Evolutionary conservation across 1,139 yeast genomes (phyloP), one percentile per base, ranked within the genome.

Genomic region (Pichia sp.): DNA sequence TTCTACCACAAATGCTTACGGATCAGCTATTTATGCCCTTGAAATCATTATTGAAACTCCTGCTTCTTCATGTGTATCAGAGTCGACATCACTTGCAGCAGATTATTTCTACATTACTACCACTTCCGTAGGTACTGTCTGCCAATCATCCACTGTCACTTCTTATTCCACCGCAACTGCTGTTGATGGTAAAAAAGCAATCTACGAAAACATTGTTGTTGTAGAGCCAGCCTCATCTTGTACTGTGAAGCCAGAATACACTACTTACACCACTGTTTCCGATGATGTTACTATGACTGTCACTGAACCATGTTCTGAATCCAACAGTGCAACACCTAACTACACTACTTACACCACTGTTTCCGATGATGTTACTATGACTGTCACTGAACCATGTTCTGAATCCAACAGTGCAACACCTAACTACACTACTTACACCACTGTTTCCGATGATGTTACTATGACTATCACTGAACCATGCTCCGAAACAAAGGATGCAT

Each of bases 281-380:
- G 39, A 7, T 4, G 2, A 27, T 28, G 4, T 36, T 3, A 39
- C 42, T 23, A n/a, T 31, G 5, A 44, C 46, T 3, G 37, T 41
- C 9, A 44, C 46, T 10, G 27, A 41, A 23, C 28, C n/a, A 10
- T 44, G 46, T 26, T 27, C 36, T 5, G 28, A 41, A 36, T 44
- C 44, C 34, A 6, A 41, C 2, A 41, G 41, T 29, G 35, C 41
- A 11, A 41, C 46, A 5, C 41, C 29, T 31, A 41, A 28, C 31
- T 16, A 16, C 23, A 11, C 38, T 4, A 41, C n/a, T 5, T 10
- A 11, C 9, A 41, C 46, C 3, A 44, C 46, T n/a, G 46, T 44
- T 38, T 41, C 46, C 3, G 36, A 44, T 3, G 41, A 38, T 27
- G 39, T 38, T 10, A 41, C 46, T 11, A 38, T 41, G 4, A 41